Evolutionary conservation across 179 eudicot species (phyloP).

Genomic region (Drosera spatulata): DNA sequence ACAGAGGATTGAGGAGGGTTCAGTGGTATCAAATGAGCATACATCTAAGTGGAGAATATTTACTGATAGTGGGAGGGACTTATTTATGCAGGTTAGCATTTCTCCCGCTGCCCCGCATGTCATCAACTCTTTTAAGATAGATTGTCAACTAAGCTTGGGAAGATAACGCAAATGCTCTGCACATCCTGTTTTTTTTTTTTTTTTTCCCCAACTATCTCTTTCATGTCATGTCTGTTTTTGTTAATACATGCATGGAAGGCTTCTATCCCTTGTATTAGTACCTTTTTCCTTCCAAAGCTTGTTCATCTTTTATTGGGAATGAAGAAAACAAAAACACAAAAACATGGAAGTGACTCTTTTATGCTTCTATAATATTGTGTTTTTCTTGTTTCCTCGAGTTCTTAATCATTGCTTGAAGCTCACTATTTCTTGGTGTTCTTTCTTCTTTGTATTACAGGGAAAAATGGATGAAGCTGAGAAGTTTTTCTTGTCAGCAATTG

Average conservation of each 20-base stretch:
- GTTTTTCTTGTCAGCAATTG: conserved; percentile 60
- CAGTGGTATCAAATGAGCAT: conserved; percentile 74
- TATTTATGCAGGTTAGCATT: conserved; percentile 35
- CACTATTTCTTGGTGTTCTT: not conserved
- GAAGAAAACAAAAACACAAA: no score
- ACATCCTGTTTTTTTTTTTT: not conserved
- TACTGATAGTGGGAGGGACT: conserved; percentile 76
- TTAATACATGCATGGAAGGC: no score
- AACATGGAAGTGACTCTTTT: no score
- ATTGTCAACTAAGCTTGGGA: no score
- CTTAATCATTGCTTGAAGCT: not conserved
- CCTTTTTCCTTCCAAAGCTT: no score
- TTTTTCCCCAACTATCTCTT: not conserved
- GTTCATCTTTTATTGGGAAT: no score
- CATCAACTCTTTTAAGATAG: no score
- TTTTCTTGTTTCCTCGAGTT: not conserved
- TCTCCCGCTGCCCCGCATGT: no score
- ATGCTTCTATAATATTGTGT: not conserved
- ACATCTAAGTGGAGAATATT: conserved; percentile 91
- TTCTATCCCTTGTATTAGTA: no score
- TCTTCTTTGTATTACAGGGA: conserved; percentile 32
- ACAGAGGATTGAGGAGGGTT: conserved; percentile 69
- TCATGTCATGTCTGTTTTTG: not conserved
- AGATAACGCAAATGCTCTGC: no score
- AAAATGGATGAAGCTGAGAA: conserved; percentile 81